Evolutionary conservation across 140 eudicot species (phyloP), one percentile per base, ranked within the genome.

Genomic region (Cichorium intybus): DNA sequence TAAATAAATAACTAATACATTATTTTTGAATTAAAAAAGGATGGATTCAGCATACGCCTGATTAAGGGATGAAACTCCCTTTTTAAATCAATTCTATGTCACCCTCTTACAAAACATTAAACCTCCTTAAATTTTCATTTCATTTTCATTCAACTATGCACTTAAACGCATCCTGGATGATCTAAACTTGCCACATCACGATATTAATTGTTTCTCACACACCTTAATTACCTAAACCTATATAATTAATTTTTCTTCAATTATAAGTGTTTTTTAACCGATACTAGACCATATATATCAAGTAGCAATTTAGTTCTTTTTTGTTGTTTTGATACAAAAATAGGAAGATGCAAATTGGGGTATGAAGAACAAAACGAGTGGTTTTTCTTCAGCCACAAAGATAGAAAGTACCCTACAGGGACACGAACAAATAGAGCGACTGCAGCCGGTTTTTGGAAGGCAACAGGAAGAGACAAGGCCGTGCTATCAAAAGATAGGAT

Each of bases 331-430:
- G 5, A 56, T 43, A 55, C 54, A 4, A 35, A 33, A 1, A 24
- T 11, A 90, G 97, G 87, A 17, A 87, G 77, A 62, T 90, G 97
- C 83, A 87, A 71, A 61, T 56, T 87, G 70, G 95, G 94, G 24
- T 84, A 82, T 18, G 86, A 79, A 63, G 97, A 90, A 62, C 90
- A 86, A 62, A 89, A 70, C 33, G 97, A 89, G 58, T 89, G 97
- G 97, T 89, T 86, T 48, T 89, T 89, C 59, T 89, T 90, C 76
- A 90, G 97, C 55, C 88, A 90, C 83, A 90, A 90, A 79, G 97
- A 90, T 75, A 62, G 84, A 62, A 89, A 89, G 64, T 89, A 89
- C 49, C 97, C 97, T 5, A 89, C 97, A 0, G 97, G 97, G 20
- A 87, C 93, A 22, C 55, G 97, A 23, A 90, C 97, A 0, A 90